Base-by-base conservation (phyloP, 495 filamentous ascomycete genomes). In the Penicillium soppii region DNA sequence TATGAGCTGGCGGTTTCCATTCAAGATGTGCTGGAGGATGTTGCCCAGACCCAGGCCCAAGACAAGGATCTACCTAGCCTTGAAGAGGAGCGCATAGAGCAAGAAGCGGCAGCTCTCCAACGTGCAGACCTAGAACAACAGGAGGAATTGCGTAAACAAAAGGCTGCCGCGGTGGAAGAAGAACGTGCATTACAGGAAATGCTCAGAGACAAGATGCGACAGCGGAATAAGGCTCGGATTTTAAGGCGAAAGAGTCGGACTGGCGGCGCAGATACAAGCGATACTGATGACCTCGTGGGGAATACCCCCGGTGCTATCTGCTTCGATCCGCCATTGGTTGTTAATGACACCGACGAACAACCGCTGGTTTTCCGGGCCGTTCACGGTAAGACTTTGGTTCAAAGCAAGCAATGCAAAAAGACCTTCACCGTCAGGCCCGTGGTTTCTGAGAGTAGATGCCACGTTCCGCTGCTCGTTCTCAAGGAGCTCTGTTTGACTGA, bases 1-100 rank as follows among this genome's bases (percentile, higher is more conserved):
- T 86, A 89, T 66, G 88, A 91, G 49, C 79, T 98, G 30, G 88
- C 89, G 7, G 81, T 87, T 41, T 83, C 85, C 5, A 84, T 97
- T 37, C 85, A 89, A 51, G 94, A 97, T 53, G 82, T 92, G 15
- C 73, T 98, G 16, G 91, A 97, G 63, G 89, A 95, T 69, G 90
- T 88, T 16, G 87, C 89, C 7, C 77, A 86, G 56, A 82, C 82
- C 22, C 85, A 84, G 52, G 86, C 84, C 37, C 79, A 85, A 41
- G 83, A 87, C 13, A 75, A 82, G 46, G 80, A 90, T 41, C 69
- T 96, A 8, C 91, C 91, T 0, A 96, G 90, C 29, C 71, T 98
- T 13, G 91, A 94, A 61, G 91, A 95, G 59, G 92, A 97, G 65
- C 80, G 94, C 22, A 91, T 86, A 8, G 81, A 84, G 26, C 81